phyloP scores from a whole-genome alignment of 352 stramenopile species.

The Phytophthora hybrid region DNA sequence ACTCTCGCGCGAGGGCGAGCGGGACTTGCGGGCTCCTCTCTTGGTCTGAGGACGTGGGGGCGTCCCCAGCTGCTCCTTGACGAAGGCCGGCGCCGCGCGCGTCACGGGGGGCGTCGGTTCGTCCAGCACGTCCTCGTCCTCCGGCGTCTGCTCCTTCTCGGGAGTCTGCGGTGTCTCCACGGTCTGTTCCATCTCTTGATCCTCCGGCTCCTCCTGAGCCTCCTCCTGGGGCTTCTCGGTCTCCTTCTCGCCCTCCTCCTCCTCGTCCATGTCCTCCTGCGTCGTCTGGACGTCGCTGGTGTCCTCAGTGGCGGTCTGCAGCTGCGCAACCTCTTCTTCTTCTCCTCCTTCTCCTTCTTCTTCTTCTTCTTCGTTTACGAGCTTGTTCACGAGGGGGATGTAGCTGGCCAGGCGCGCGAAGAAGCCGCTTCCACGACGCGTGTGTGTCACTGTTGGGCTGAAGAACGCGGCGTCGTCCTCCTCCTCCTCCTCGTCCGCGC shows the following conservation, averaged over 20 bases:
- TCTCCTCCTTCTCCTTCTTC: conserved; percentile 14
- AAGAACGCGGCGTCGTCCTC: conserved; percentile 33
- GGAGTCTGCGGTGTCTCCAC: conserved; percentile 16
- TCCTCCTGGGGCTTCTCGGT: conserved; percentile 24
- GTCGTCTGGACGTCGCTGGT: conserved; percentile 26
- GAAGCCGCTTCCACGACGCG: conserved; percentile 35
- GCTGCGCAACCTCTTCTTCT: conserved; percentile 1
- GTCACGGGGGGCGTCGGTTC: conserved; percentile 18
- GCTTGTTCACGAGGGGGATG: conserved; percentile 69
- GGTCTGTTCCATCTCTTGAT: neutral
- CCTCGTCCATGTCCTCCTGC: conserved; percentile 42
- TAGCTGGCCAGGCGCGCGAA: conserved; percentile 73
- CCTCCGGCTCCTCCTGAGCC: conserved; percentile 3
- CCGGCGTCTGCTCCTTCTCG: conserved; percentile 24
- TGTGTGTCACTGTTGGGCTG: conserved; percentile 2
- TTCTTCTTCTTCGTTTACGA: conserved; percentile 53
- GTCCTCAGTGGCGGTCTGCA: conserved; percentile 25
- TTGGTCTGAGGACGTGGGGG: conserved; percentile 26
- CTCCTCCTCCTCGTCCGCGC: conserved; percentile 7
- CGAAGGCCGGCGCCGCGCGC: conserved; percentile 26
- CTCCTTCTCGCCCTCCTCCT: conserved; percentile 27
- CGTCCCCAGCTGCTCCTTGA: conserved; percentile 27
- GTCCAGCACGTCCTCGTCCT: conserved; percentile 38
- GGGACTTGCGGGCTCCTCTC: conserved; percentile 18
- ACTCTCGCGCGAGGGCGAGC: conserved; percentile 42